phyloP scores from a whole-genome alignment of 345 rosid genomes.

The Hibiscus tridactylites region DNA sequence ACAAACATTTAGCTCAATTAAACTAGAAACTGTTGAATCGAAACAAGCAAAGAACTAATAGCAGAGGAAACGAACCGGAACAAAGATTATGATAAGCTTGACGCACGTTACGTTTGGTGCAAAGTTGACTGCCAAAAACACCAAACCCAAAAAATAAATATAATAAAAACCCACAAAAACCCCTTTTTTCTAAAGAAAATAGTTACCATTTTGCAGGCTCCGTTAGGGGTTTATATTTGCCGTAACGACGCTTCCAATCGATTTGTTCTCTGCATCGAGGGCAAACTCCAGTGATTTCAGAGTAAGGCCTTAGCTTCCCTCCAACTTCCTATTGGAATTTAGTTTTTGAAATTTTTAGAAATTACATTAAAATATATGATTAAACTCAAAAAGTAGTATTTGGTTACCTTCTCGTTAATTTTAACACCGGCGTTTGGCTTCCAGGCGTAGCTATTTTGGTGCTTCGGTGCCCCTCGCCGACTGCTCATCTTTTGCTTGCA shows the following conservation, averaged over 20 bases:
- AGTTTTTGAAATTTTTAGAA: background rate
- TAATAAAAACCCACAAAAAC: background rate
- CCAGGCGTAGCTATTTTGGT: slow-evolving; percentile 77
- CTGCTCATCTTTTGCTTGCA: slow-evolving; percentile 35
- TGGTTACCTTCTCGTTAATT: slow-evolving; percentile 69
- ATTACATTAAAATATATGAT: background rate
- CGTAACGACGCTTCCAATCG: slow-evolving; percentile 92
- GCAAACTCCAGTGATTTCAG: slow-evolving; percentile 89
- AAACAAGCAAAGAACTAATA: slow-evolving; percentile 3
- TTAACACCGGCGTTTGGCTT: slow-evolving; percentile 81
- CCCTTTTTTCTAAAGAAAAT: background rate
- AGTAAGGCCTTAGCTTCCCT: slow-evolving; percentile 51
- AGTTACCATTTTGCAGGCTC: slow-evolving; percentile 86
- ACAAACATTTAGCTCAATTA: background rate
- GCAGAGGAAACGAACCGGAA: slow-evolving; percentile 45
- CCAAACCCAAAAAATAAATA: background rate
- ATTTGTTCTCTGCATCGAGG: slow-evolving; percentile 78
- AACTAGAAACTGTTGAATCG: background rate
- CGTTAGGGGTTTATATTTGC: slow-evolving; percentile 70
- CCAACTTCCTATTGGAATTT: slow-evolving; percentile 51
- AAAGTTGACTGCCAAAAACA: slow-evolving; percentile 35
- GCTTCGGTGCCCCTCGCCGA: slow-evolving; percentile 77
- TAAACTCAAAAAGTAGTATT: background rate
- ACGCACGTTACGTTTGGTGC: slow-evolving; percentile 81
- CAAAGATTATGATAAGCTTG: slow-evolving; percentile 94